Evolutionary conservation across 495 filamentous ascomycete genomes (phyloP).

Genomic region (Aspergillus hancockii): DNA sequence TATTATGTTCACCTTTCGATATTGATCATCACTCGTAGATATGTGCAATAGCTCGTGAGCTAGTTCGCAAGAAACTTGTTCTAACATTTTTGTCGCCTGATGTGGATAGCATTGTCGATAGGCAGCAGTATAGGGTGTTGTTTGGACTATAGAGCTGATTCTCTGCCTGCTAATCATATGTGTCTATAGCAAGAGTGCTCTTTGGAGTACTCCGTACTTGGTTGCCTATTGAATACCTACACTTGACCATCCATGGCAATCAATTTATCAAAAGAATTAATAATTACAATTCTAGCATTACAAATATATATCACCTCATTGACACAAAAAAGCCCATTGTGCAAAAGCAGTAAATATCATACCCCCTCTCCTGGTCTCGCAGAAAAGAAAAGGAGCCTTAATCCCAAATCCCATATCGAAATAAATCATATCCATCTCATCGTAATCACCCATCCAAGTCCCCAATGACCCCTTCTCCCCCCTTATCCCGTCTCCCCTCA

Average conservation of each 20-base stretch:
- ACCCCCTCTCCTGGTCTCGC: neutral
- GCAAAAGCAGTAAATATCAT: neutral
- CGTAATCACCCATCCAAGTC: neutral
- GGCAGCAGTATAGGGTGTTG: neutral
- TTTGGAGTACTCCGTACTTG: no score
- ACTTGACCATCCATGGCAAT: no score
- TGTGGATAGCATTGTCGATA: neutral
- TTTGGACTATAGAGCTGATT: neutral
- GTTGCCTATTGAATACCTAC: no score
- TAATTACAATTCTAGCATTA: conserved; percentile 8
- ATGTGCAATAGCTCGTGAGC: conserved; percentile 18
- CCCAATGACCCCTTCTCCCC: neutral
- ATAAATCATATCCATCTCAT: conserved; percentile 9
- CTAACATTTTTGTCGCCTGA: neutral
- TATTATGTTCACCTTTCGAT: conserved; percentile 9
- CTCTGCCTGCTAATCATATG: neutral
- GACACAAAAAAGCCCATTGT: neutral
- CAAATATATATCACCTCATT: neutral
- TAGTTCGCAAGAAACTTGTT: conserved; percentile 1
- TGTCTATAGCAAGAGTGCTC: no score
- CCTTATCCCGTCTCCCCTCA: no score
- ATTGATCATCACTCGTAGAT: conserved; percentile 24
- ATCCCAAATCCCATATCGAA: neutral
- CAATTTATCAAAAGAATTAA: neutral
- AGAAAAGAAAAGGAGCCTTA: neutral